Percentiles rank a stretch among this genome's conserved stretches.
phyloP scores from a whole-genome alignment of 768 basidiomycete species.

The Melanogaster broomeanus region DNA sequence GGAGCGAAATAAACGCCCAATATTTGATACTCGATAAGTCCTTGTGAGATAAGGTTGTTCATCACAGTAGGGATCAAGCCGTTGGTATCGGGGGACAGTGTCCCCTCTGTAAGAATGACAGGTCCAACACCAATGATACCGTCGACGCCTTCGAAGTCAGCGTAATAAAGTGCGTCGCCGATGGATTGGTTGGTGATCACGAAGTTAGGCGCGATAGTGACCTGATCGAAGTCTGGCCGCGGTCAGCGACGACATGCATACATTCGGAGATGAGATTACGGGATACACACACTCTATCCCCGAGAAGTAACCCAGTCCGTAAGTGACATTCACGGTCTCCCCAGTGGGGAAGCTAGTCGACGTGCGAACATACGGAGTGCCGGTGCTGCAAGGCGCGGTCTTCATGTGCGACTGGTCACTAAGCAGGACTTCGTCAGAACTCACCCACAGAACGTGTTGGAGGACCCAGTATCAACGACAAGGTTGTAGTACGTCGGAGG shows the following conservation, averaged over 20 bases:
- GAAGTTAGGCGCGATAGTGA: conserved; percentile 20
- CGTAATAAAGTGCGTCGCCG: conserved; percentile 16
- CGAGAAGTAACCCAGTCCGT: conserved; percentile 14
- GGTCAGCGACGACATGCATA: neutral
- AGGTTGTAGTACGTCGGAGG: conserved; percentile 31
- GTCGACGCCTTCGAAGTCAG: conserved; percentile 17
- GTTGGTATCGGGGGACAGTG: neutral
- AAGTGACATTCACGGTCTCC: conserved; percentile 8
- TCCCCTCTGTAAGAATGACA: conserved; percentile 9
- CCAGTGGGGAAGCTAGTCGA: conserved; percentile 28
- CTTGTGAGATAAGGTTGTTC: conserved; percentile 12
- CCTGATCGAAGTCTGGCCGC: conserved; percentile 19
- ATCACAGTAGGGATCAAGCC: conserved; percentile 22
- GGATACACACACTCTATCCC: conserved; percentile 36
- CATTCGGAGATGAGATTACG: neutral
- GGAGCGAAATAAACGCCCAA: conserved; percentile 15
- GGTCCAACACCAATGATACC: conserved; percentile 28
- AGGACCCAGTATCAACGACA: conserved; percentile 33
- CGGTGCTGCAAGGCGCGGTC: conserved; percentile 14
- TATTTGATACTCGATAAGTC: conserved; percentile 5
- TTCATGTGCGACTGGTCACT: neutral
- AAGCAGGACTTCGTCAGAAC: neutral
- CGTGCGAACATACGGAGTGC: conserved; percentile 18
- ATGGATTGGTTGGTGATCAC: conserved; percentile 27
- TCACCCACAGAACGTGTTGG: conserved; percentile 33